A percentile compares a stretch with the other conserved stretches of the same genome.
phyloP scores from a whole-genome alignment of 2,329 filamentous ascomycete species.

The Phymatotrichopsis omnivora region DNA sequence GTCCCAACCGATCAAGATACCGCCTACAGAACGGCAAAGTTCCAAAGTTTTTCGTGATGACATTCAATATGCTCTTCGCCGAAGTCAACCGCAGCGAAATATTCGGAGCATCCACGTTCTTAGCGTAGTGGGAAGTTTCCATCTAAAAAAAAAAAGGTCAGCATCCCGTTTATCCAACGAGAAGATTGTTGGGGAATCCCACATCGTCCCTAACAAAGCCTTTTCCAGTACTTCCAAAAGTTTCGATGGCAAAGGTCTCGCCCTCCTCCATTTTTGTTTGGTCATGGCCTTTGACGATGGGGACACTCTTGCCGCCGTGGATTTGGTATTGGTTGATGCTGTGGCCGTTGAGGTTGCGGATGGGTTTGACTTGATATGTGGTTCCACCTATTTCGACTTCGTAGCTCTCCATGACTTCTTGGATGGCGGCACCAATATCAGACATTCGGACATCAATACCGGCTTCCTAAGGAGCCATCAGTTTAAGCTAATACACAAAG shows the following conservation, averaged over 20 bases:
- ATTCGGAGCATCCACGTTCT: slow-evolving; percentile 60
- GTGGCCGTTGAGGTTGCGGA: slow-evolving; percentile 81
- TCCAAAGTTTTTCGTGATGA: slow-evolving; percentile 94
- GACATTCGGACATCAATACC: slow-evolving; percentile 85
- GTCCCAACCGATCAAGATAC: slow-evolving; percentile 84
- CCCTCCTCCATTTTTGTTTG: slow-evolving; percentile 97
- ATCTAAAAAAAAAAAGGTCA: slow-evolving; percentile 42
- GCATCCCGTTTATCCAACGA: not conserved
- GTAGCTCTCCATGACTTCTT: slow-evolving; percentile 89
- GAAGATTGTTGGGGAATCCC: slow-evolving; percentile 33
- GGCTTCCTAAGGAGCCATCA: slow-evolving; percentile 53
- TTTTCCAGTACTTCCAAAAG: slow-evolving; percentile 86
- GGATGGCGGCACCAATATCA: slow-evolving; percentile 73
- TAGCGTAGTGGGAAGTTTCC: slow-evolving; percentile 83
- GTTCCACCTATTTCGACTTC: slow-evolving; percentile 74
- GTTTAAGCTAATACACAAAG: slow-evolving; percentile 17
- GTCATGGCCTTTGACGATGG: slow-evolving; percentile 80
- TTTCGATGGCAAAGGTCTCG: slow-evolving; percentile 91
- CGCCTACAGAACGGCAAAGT: slow-evolving; percentile 83
- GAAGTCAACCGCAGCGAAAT: slow-evolving; percentile 67
- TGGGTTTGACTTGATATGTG: slow-evolving; percentile 70
- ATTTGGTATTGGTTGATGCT: slow-evolving; percentile 84
- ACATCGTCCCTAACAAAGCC: slow-evolving; percentile 80
- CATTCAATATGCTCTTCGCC: slow-evolving; percentile 72
- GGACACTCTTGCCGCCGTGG: slow-evolving; percentile 85